phyloP scores from a whole-genome alignment of 345 rosid genomes.

The Mangifera indica region DNA sequence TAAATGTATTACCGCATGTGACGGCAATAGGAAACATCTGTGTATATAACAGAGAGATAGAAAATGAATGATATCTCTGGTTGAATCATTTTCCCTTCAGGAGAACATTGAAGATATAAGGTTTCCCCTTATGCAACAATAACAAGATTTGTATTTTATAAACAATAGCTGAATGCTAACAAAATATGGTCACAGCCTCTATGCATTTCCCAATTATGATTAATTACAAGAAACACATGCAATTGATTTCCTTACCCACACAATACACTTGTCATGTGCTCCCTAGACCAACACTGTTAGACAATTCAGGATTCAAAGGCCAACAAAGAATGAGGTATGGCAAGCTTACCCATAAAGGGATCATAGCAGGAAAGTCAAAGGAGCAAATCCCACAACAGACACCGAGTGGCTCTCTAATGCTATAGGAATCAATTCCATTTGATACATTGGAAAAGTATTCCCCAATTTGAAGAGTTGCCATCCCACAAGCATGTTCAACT shows the following conservation, averaged over 20 bases:
- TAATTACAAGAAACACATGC: background rate
- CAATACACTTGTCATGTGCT: background rate
- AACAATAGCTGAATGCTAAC: too few relatives aligned
- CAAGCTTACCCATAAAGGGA: slow-evolving; percentile 48
- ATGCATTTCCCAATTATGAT: background rate
- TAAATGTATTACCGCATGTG: slow-evolving; percentile 53
- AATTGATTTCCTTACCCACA: background rate
- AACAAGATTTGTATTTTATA: background rate
- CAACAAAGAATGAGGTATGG: background rate
- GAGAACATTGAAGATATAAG: background rate
- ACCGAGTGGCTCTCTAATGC: slow-evolving; percentile 52
- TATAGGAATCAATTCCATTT: slow-evolving; percentile 44
- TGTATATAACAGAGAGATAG: background rate
- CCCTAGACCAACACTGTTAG: background rate
- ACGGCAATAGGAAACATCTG: slow-evolving; percentile 55
- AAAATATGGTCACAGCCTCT: background rate
- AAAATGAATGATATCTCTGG: background rate
- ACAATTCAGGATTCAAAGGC: background rate
- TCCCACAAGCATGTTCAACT: slow-evolving; percentile 55
- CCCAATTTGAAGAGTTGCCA: slow-evolving; percentile 46
- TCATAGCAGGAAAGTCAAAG: slow-evolving; percentile 48
- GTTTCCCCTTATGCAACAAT: background rate
- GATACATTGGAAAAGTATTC: slow-evolving; percentile 44
- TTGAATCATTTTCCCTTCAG: slow-evolving; percentile 5
- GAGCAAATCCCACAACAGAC: slow-evolving; percentile 60